Evolutionary conservation across 805 yeast genomes (phyloP).

Genomic region (Yueomyces sp.): DNA sequence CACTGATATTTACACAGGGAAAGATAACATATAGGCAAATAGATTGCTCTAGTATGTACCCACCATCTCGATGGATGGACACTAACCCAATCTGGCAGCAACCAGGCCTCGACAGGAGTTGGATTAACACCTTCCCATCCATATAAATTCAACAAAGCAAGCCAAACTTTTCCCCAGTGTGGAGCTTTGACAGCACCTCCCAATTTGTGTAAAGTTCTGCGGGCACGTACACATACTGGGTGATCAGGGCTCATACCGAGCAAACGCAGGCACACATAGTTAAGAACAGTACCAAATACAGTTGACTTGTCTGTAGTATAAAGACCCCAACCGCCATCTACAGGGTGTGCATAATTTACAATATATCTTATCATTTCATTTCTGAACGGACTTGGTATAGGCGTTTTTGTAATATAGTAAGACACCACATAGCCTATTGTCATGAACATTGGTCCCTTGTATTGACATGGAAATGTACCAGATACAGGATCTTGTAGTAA

Average conservation of each 20-base stretch:
- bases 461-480: slow-evolving; percentile 87
- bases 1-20: slow-evolving; percentile 44
- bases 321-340: slow-evolving; percentile 99
- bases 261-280: slow-evolving; percentile 69
- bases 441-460: slow-evolving; percentile 98
- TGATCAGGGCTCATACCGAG: slow-evolving; percentile 66
- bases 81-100: slow-evolving; percentile 67
- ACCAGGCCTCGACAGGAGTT: slow-evolving; percentile 92
- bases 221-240: slow-evolving; percentile 65
- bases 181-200: slow-evolving; percentile 91
- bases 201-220: slow-evolving; percentile 48
- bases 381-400: slow-evolving; percentile 51
- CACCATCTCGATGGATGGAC: slow-evolving; percentile 97
- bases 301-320: slow-evolving; percentile 89
- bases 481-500: slow-evolving; percentile 57
- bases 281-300: slow-evolving; percentile 85
- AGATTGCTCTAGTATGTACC: slow-evolving; percentile 95
- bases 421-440: slow-evolving; percentile 77
- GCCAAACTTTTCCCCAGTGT: slow-evolving; percentile 97
- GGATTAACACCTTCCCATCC: slow-evolving; percentile 97
- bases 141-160: slow-evolving; percentile 66
- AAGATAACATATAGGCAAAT: slow-evolving; percentile 74
- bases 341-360: slow-evolving; percentile 89
- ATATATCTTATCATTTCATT: slow-evolving; percentile 72
- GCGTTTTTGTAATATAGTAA: slow-evolving; percentile 52